phyloP scores from a whole-genome alignment of 2,329 filamentous ascomycete species.

The Botrytis deweyae region DNA sequence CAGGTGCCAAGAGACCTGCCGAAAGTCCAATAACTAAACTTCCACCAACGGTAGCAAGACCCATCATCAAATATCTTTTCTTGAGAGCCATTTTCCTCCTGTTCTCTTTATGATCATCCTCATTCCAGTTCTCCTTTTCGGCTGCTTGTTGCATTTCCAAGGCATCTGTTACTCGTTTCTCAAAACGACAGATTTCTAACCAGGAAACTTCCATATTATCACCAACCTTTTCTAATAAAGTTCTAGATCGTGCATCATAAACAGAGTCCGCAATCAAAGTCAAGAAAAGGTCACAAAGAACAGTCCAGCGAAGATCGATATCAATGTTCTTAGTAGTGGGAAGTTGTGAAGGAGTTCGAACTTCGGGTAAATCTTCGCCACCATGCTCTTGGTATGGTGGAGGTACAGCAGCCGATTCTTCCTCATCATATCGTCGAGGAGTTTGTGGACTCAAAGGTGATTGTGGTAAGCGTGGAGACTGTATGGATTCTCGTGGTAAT shows the following conservation, averaged over 20 bases:
- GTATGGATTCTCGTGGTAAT: slow-evolving; percentile 24
- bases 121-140: slow-evolving; percentile 96
- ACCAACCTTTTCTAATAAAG: slow-evolving; percentile 80
- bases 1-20: slow-evolving; percentile 84
- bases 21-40: slow-evolving; percentile 93
- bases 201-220: slow-evolving; percentile 77
- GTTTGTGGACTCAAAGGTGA: slow-evolving; percentile 24
- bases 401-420: slow-evolving; percentile 51
- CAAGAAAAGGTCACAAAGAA: slow-evolving; percentile 92
- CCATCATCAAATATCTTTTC: slow-evolving; percentile 90
- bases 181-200: slow-evolving; percentile 94
- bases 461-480: slow-evolving; percentile 23
- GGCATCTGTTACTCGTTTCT: slow-evolving; percentile 94
- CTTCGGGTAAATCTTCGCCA: slow-evolving; percentile 71
- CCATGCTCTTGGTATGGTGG: slow-evolving; percentile 63
- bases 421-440: slow-evolving; percentile 39
- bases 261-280: slow-evolving; percentile 93
- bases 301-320: slow-evolving; percentile 95
- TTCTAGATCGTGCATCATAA: slow-evolving; percentile 86
- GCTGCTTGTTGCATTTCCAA: slow-evolving; percentile 96
- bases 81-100: slow-evolving; percentile 80
- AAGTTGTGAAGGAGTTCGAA: slow-evolving; percentile 79
- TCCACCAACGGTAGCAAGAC: slow-evolving; percentile 90
- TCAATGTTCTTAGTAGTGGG: slow-evolving; percentile 82
- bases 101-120: slow-evolving; percentile 87